Evolutionary conservation across 23 red algal genomes (phyloP), one percentile per base, ranked within the genome.

Genomic region (Gracilaria domingensis): DNA sequence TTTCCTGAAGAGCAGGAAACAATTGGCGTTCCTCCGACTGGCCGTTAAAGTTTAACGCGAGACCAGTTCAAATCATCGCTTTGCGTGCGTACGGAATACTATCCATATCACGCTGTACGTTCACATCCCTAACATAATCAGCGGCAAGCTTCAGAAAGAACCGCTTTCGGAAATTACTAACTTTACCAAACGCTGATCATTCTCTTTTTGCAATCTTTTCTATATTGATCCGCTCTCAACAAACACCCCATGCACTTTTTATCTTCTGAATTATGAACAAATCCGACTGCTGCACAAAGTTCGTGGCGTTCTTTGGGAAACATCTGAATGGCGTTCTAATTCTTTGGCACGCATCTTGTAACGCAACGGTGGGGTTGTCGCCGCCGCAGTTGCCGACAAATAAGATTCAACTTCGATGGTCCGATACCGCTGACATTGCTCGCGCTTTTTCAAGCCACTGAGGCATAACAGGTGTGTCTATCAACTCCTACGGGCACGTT

Each of bases 251-350:
- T 14, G 84, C 66, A 2, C 50, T n/a, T n/a, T n/a, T n/a, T n/a
- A n/a, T n/a, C n/a, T n/a, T n/a, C n/a, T n/a, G n/a, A n/a, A n/a
- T n/a, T n/a, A n/a, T n/a, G n/a, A n/a, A n/a, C n/a, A n/a, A n/a
- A n/a, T n/a, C n/a, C n/a, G n/a, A n/a, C n/a, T n/a, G n/a, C n/a
- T n/a, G n/a, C n/a, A n/a, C n/a, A n/a, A n/a, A n/a, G n/a, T n/a
- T n/a, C n/a, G n/a, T n/a, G n/a, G n/a, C n/a, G n/a, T n/a, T n/a
- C n/a, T n/a, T n/a, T n/a, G n/a, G n/a, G n/a, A n/a, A n/a, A n/a
- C n/a, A n/a, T n/a, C 69, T 58, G 29, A 88, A 24, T 50, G 77
- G 44, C 0, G 71, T 88, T 21, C n/a, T n/a, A n/a, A n/a, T n/a
- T n/a, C n/a, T n/a, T n/a, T n/a, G n/a, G n/a, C n/a, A n/a, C n/a